Conservation (phyloP, 2,329 filamentous ascomycete species). For the Parafenestella ontariensis region DNA sequence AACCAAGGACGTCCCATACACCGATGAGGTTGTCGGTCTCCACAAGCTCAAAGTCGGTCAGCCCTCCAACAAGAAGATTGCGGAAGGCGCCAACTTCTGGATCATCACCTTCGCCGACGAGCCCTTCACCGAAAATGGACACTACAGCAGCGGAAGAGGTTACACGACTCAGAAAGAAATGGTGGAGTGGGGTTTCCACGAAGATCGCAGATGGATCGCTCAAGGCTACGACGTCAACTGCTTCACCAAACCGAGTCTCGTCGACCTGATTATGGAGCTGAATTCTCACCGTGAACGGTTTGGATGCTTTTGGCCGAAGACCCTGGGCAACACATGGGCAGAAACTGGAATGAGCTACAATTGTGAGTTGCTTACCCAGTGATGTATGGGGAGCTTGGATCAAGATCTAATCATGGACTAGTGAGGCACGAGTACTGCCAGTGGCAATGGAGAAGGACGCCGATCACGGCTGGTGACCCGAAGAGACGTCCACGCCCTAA, state of each 20-base stretch:
- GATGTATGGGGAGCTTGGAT: neutral
- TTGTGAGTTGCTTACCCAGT: neutral
- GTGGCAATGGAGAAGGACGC: neutral
- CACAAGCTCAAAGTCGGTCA: neutral
- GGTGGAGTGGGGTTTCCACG: neutral
- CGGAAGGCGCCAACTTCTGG: neutral
- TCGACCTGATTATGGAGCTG: neutral
- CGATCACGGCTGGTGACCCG: neutral
- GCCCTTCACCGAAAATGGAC: neutral
- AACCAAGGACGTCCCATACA: neutral
- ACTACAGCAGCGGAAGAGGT: neutral
- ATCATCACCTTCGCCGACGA: neutral
- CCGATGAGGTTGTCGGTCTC: neutral
- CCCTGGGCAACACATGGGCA: no score
- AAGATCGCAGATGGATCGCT: neutral
- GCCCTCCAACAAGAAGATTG: neutral
- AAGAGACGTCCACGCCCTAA: neutral
- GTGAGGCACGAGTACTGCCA: neutral
- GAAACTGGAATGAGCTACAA: neutral
- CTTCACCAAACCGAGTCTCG: no score
- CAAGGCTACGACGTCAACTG: neutral
- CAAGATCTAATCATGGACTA: neutral
- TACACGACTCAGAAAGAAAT: neutral
- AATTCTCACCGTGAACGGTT: neutral
- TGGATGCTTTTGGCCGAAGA: neutral